Evolutionary conservation across 2,329 filamentous ascomycete genomes (phyloP), one percentile per base, ranked within the genome.

Genomic region (Cercospora beticola): DNA sequence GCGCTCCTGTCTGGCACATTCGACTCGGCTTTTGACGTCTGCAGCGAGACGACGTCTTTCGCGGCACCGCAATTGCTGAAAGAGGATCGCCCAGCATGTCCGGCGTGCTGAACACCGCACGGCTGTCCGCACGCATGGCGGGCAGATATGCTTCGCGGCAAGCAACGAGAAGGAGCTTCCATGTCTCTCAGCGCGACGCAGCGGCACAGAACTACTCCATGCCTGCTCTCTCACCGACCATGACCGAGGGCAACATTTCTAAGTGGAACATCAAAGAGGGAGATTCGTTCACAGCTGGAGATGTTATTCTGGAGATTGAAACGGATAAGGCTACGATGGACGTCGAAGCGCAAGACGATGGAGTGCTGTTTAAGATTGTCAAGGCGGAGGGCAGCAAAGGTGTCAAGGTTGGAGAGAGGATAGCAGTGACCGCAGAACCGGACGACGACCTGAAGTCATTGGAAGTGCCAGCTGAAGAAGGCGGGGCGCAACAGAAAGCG

Each of bases 321-420:
- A 97, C 93, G 68, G 93, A 97, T 81, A 97, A 97, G 85, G 93
- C 93, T 66, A 92, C 92, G 66, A 97, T 97, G 92, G 93, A 97
- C 75, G 93, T 97, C 28, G 93, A 97, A 84, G 93, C 93, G 49
- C 93, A 95, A 82, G 93, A 97, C 56, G 92, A 96, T 78, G 93
- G 93, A 52, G 84, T 94, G 74, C 82, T 97, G 80, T 89, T 93
- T 78, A 96, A 95, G 85, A 94, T 97, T 75, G 87, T 89, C 78
- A 84, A 89, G 78, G 83, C 83, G 54, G 90, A 93, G 77, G 92
- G 92, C 64, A 86, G 86, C 79, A 95, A 96, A 83, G 85, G 84
- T 58, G 86, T 97, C 40, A 86, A 91, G 79, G 92, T 97, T 65
- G 93, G 93, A 72, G 84, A 87, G 58, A 86, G 93, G 75, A 97